These are phyloP conservation scores for Polyporus arcularius DNA, from an alignment of 768 basidiomycete genomes.

Conservation along the genomic window DNA sequence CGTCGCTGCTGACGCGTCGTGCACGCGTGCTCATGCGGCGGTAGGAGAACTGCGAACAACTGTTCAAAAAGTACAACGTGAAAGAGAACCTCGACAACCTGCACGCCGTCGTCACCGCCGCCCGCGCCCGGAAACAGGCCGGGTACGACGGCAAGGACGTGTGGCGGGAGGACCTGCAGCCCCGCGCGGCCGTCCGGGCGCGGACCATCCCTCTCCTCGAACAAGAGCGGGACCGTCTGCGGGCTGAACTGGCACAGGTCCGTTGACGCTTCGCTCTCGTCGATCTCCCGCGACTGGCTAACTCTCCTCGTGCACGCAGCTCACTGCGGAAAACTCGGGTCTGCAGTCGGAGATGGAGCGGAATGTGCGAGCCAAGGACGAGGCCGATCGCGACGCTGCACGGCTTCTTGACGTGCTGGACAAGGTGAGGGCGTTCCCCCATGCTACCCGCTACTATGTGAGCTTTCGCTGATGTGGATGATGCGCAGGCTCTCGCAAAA, in stretches of 20 bases:
- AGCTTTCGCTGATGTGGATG: conserved; percentile 11
- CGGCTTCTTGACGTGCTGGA: conserved; percentile 57
- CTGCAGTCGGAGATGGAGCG: conserved; percentile 51
- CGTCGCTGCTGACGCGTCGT: background rate
- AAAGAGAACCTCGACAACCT: conserved; percentile 71
- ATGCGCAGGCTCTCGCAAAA: conserved; percentile 26
- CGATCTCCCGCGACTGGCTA: background rate
- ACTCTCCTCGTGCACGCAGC: conserved; percentile 35
- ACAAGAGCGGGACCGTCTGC: conserved; percentile 41
- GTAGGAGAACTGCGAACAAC: conserved; percentile 64
- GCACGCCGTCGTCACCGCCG: conserved; percentile 69
- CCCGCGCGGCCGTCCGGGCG: conserved; percentile 62
- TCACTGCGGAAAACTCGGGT: conserved; percentile 55
- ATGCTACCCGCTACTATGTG: background rate
- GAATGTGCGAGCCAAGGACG: conserved; percentile 46
- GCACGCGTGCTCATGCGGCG: background rate
- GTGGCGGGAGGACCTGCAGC: conserved; percentile 67
- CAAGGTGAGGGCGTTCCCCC: conserved; percentile 39
- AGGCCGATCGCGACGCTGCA: conserved; percentile 46
- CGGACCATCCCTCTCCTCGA: conserved; percentile 62
- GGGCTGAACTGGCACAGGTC: conserved; percentile 39
- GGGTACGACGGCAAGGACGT: conserved; percentile 48
- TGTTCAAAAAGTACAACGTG: conserved; percentile 70
- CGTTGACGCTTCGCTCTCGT: background rate
- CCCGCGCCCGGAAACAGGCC: conserved; percentile 52